Percentiles rank a stretch among this genome's conserved stretches.
phyloP scores from a whole-genome alignment of 257 asterid species.

The Nicotiana paniculata region DNA sequence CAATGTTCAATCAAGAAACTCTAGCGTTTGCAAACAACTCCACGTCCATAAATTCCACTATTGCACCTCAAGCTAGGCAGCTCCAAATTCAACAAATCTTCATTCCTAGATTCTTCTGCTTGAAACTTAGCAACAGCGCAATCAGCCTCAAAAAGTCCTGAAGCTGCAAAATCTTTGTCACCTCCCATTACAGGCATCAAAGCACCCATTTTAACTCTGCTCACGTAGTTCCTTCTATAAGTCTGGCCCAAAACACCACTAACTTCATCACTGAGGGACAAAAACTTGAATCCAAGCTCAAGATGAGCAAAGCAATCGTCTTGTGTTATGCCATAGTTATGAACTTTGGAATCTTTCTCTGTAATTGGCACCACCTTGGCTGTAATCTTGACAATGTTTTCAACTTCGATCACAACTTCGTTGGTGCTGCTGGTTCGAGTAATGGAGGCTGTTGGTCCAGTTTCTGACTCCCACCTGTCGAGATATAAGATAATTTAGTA shows the following conservation, averaged over 20 bases:
- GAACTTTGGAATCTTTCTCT: slow-evolving; percentile 30
- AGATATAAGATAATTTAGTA: neutral
- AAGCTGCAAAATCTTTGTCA: slow-evolving; percentile 26
- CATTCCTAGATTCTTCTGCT: neutral
- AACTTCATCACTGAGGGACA: slow-evolving; percentile 18
- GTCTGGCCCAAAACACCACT: slow-evolving; percentile 68
- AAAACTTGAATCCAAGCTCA: slow-evolving; percentile 56
- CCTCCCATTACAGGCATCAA: slow-evolving; percentile 68
- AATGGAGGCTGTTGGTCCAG: slow-evolving; percentile 11
- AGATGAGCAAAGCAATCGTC: slow-evolving; percentile 61
- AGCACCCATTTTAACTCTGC: slow-evolving; percentile 38
- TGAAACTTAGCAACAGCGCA: slow-evolving; percentile 39
- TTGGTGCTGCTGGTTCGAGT: slow-evolving; percentile 32
- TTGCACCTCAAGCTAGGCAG: slow-evolving; percentile 37
- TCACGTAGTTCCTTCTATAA: slow-evolving; percentile 45
- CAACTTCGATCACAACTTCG: slow-evolving; percentile 26
- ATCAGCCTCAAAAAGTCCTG: slow-evolving; percentile 37
- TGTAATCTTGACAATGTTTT: slow-evolving; percentile 29
- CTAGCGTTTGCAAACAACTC: slow-evolving; percentile 43
- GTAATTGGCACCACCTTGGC: slow-evolving; percentile 54
- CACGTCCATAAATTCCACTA: slow-evolving; percentile 37
- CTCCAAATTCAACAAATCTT: slow-evolving; percentile 15
- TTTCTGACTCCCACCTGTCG: slow-evolving; percentile 24
- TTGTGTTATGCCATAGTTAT: slow-evolving; percentile 39
- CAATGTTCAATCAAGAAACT: neutral